These are phyloP conservation scores for Gymnopus androsaceus DNA, from an alignment of 1,284 basidiomycete species.

Conservation along the genomic window DNA sequence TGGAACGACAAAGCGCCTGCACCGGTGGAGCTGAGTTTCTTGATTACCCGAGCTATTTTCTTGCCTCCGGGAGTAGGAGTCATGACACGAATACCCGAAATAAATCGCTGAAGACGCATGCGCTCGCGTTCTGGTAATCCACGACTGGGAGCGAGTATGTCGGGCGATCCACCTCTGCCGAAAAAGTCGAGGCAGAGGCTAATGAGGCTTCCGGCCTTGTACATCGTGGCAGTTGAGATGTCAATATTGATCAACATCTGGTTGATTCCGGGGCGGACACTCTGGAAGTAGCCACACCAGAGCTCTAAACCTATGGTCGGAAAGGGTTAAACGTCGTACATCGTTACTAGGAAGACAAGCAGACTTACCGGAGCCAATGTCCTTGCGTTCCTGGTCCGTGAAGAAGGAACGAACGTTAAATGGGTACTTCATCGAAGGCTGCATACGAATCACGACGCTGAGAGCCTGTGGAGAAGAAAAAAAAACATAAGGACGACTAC, in stretches of 20 bases:
- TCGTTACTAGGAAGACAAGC: neutral
- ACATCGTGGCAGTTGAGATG: conserved; percentile 65
- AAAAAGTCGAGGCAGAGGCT: conserved; percentile 50
- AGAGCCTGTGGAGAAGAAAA: conserved; percentile 48
- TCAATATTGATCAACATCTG: conserved; percentile 63
- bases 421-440: conserved; percentile 54
- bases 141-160: conserved; percentile 35
- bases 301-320: conserved; percentile 12
- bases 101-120: conserved; percentile 48
- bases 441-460: conserved; percentile 65
- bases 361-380: conserved; percentile 45
- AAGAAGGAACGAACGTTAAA: conserved; percentile 67
- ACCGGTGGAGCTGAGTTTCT: conserved; percentile 42
- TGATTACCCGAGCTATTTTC: conserved; percentile 41
- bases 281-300: conserved; percentile 51
- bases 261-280: conserved; percentile 55
- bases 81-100: conserved; percentile 44
- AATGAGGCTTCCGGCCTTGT: conserved; percentile 41
- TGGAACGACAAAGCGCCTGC: conserved; percentile 45
- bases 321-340: neutral
- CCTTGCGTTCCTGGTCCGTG: conserved; percentile 51
- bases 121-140: conserved; percentile 48
- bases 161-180: conserved; percentile 28
- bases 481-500: neutral
- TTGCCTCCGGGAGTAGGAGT: conserved; percentile 12